These are phyloP conservation scores for Solanum chiquidenum DNA, from an alignment of 257 asterid species.

Conservation along the genomic window DNA sequence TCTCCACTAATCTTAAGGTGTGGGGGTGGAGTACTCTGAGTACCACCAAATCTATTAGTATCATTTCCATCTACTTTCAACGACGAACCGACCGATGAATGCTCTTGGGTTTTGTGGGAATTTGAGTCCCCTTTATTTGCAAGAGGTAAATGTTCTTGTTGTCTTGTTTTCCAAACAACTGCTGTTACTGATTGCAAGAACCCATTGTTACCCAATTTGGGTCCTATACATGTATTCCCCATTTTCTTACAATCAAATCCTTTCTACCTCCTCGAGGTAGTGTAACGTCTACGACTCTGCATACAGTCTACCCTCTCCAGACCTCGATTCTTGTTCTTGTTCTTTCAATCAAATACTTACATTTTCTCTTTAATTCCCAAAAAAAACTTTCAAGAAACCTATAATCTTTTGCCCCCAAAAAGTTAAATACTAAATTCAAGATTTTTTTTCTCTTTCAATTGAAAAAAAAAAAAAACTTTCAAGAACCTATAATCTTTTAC, in stretches of 20 bases:
- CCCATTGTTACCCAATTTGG: conserved; percentile 58
- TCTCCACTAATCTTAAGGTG: conserved; percentile 21
- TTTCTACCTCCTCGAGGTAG: neutral
- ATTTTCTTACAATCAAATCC: neutral
- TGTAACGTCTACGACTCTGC: neutral
- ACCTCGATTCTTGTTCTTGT: neutral
- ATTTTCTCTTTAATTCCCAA: neutral
- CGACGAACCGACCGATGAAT: neutral
- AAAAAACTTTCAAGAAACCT: neutral
- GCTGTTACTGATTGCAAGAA: conserved; percentile 68
- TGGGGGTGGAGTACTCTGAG: conserved; percentile 34
- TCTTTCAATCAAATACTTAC: neutral
- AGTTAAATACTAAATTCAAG: neutral
- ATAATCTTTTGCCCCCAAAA: neutral
- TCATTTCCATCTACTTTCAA: conserved; percentile 12
- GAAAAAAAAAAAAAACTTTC: neutral
- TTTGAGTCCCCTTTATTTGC: conserved; percentile 22
- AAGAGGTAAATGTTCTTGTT: conserved; percentile 32
- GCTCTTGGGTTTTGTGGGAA: conserved; percentile 13
- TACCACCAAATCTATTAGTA: conserved; percentile 4
- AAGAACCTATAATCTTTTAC: neutral
- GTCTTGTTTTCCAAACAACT: conserved; percentile 48
- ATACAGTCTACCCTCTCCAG: neutral
- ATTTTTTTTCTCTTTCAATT: too few relatives aligned
- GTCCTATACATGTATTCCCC: conserved; percentile 75